Evolutionary conservation across 768 basidiomycete genomes (phyloP), one percentile per base, ranked within the genome.

Genomic region (Boletus reticulatus): DNA sequence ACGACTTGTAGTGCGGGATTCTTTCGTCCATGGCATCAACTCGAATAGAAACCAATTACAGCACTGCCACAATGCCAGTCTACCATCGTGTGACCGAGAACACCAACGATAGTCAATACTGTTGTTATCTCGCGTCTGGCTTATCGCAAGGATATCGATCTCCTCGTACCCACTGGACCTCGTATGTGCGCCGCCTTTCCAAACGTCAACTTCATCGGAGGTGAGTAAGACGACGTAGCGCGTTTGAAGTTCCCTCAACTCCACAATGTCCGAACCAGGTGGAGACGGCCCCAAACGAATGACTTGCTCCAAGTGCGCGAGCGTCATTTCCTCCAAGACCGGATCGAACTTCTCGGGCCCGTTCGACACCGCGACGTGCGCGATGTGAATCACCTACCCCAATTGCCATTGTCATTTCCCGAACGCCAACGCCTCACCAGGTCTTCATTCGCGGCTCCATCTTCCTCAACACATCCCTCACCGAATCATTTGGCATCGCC

Each of bases 401-500:
- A 27, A 9, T 27, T 27, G 27, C 1, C 29, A 29, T 29, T 29
- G 29, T 8, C 8, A 29, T 29, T 29, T 29, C 8, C 29, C 29
- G 29, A 43, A 19, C 22, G 5, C 14, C 14, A 4, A 41, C 22
- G 10, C 12, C 24, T n/a, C 19, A 0, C 29, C 60, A 94, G 92
- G 86, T 97, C n/a, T 80, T 99, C 12, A 77, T 78, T 8, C 85
- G 84, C 43, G 97, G 95, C 1, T 80, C 91, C 13, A 95, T 99
- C 57, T 99, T 89, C 73, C 78, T 99, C 77, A 97, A 95, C 66
- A 95, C 97, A 0, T 95, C 94, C 0, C 80, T 98, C 24, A 98
- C 96, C 1, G 97, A 98, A 69, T 84, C 97, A 0, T 99, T 98
- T 62, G 96, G 97, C 0, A 98, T 96, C 60, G 92, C 90, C n/a